Conservation (phyloP, 768 basidiomycete genomes). For the Kwoniella dejecticola region DNA sequence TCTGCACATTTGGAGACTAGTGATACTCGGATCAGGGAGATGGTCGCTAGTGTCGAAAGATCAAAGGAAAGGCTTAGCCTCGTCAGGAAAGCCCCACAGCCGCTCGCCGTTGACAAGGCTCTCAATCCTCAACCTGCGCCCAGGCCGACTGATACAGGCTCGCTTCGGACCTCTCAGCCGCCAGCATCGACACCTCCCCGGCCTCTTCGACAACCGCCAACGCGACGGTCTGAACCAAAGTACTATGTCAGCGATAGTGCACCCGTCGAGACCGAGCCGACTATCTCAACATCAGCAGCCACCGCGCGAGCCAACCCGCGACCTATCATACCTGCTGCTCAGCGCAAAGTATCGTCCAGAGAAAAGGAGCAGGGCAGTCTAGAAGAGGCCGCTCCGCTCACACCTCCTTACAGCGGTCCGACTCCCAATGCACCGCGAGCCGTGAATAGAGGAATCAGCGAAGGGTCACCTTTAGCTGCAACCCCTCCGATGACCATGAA, state of each 20-base stretch:
- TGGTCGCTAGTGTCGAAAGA: slow-evolving; percentile 25
- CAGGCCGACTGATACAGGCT: slow-evolving; percentile 11
- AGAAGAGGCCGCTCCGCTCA: slow-evolving; percentile 38
- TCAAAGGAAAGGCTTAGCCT: slow-evolving; percentile 17
- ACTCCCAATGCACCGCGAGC: slow-evolving; percentile 5
- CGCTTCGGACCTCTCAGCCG: not conserved
- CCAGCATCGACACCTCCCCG: not conserved
- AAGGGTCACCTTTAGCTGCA: slow-evolving; percentile 46
- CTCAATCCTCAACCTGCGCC: slow-evolving; percentile 43
- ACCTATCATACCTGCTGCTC: slow-evolving; percentile 24
- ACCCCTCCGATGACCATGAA: slow-evolving; percentile 44
- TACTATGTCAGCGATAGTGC: slow-evolving; percentile 42
- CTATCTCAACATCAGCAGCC: not conserved
- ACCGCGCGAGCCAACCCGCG: slow-evolving; percentile 32
- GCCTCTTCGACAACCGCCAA: slow-evolving; percentile 12
- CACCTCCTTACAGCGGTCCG: slow-evolving; percentile 38
- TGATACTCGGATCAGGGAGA: slow-evolving; percentile 16
- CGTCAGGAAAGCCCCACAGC: slow-evolving; percentile 32
- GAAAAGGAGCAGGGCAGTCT: slow-evolving; percentile 19
- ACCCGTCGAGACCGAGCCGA: slow-evolving; percentile 17
- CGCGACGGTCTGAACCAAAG: slow-evolving; percentile 39
- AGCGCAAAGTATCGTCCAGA: slow-evolving; percentile 32
- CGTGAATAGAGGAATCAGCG: slow-evolving; percentile 22
- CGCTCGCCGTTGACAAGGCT: slow-evolving; percentile 28
- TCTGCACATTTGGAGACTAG: slow-evolving; percentile 20